These are phyloP conservation scores for Stevia rebaudiana DNA, from an alignment of 140 eudicot genomes.

Conservation along the genomic window DNA sequence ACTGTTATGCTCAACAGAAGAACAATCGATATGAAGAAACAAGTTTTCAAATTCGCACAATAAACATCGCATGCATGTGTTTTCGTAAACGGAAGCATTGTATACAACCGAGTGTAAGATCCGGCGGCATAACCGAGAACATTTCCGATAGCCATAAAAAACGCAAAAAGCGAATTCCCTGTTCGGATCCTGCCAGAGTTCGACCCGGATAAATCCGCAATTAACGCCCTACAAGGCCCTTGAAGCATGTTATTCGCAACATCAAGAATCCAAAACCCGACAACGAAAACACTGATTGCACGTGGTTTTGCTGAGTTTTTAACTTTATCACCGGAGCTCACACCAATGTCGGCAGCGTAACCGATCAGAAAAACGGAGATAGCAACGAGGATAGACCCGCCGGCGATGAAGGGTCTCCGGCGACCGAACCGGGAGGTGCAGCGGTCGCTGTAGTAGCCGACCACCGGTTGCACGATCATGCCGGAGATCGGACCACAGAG, in stretches of 20 bases:
- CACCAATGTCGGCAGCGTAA: no score
- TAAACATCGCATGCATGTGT: slow-evolving; percentile 61
- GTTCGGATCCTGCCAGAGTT: slow-evolving; percentile 29
- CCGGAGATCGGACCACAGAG: slow-evolving; percentile 79
- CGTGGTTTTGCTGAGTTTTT: slow-evolving; percentile 38
- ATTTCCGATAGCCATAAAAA: slow-evolving; percentile 77
- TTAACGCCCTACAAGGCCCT: slow-evolving; percentile 62
- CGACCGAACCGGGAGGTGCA: slow-evolving; percentile 65
- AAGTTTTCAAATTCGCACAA: slow-evolving; percentile 66
- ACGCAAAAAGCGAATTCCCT: slow-evolving; percentile 44
- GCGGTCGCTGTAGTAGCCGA: slow-evolving; percentile 60
- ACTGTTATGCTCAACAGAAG: slow-evolving; percentile 33
- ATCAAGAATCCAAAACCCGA: slow-evolving; percentile 69
- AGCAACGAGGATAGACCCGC: slow-evolving; percentile 50
- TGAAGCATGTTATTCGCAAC: slow-evolving; percentile 69
- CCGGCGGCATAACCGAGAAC: slow-evolving; percentile 77
- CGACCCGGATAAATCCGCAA: slow-evolving; percentile 45
- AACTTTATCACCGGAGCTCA: slow-evolving; percentile 29
- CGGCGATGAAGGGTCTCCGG: slow-evolving; percentile 68
- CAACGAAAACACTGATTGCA: slow-evolving; percentile 52
- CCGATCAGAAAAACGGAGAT: no score
- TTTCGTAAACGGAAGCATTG: slow-evolving; percentile 44
- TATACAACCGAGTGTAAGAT: slow-evolving; percentile 31
- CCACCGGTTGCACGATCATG: slow-evolving; percentile 65
- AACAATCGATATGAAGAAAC: slow-evolving; percentile 49